phyloP scores from a whole-genome alignment of 345 rosid genomes.

The Isatis tinctoria region DNA sequence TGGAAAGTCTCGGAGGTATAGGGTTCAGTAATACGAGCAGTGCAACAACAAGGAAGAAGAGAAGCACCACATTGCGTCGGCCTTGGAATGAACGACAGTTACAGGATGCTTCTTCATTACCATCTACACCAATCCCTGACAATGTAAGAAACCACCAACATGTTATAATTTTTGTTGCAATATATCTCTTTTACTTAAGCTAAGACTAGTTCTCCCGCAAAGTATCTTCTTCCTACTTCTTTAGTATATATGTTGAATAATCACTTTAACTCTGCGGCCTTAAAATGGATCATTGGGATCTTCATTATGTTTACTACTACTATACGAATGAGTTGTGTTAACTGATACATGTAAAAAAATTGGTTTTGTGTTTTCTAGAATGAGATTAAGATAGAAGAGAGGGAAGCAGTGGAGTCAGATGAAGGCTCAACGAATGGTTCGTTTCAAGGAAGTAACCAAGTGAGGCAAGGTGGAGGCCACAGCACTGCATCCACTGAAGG shows the following conservation, averaged over 20 bases:
- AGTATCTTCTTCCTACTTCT: neutral
- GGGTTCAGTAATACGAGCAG: slow-evolving; percentile 53
- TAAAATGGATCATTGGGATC: neutral
- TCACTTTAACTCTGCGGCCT: neutral
- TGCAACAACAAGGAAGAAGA: slow-evolving; percentile 61
- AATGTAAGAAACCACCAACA: slow-evolving; percentile 34
- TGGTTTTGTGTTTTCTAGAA: slow-evolving; percentile 41
- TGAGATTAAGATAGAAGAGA: slow-evolving; percentile 43
- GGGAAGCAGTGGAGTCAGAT: slow-evolving; percentile 55
- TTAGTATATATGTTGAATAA: neutral
- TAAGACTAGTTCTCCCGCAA: neutral
- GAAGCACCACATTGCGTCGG: slow-evolving; percentile 58
- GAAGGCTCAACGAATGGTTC: slow-evolving; percentile 66
- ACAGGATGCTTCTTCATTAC: slow-evolving; percentile 53
- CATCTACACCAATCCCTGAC: slow-evolving; percentile 68
- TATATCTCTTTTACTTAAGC: neutral
- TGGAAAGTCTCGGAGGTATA: slow-evolving; percentile 54
- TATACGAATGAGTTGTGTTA: neutral
- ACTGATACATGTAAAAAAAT: neutral
- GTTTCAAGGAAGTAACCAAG: slow-evolving; percentile 46
- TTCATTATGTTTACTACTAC: neutral
- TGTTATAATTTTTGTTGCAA: neutral
- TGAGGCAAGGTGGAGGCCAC: slow-evolving; percentile 32
- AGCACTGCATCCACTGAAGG: slow-evolving; percentile 57
- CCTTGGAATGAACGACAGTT: slow-evolving; percentile 63